Evolutionary conservation across 2,329 filamentous ascomycete genomes (phyloP), one percentile per base, ranked within the genome.

Genomic region (Talaromyces sp.): DNA sequence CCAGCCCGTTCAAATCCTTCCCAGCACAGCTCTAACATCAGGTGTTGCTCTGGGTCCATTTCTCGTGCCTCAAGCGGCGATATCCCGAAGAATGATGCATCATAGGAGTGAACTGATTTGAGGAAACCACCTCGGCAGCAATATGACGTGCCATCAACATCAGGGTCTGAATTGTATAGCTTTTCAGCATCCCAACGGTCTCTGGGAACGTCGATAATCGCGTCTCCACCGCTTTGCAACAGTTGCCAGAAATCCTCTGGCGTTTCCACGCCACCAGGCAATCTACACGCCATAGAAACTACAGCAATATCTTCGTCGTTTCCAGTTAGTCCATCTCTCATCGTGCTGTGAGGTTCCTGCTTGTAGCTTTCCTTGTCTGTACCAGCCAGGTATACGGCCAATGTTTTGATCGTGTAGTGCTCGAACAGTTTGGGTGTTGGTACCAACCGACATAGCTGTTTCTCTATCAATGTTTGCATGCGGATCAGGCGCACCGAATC

Each of bases 11-110:
- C 69, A 0, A 73, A 61, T 4, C 47, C 47, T 56, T 74, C 69
- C 55, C 65, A 72, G 9, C 59, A 57, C 7, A 68, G 65, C 57
- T 72, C 69, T 3, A 74, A 65, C 4, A 72, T 34, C 16, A 65
- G 64, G 1, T 69, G 61, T 50, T 72, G 69, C 28, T 68, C 64
- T 0, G 71, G 71, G 52, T 73, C 71, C 64, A 72, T 63, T 27
- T 30, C 59, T 44, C 54, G 52, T 10, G 66, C 68, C 57, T 69
- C 68, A 3, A 61, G 44, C n/a, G 60, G 55, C 16, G 61, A 65
- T 14, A 71, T 70, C 23, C 59, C 61, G 42, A 73, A 73, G 44
- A 71, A 68, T 0, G 34, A 28, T 27, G 56, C 57, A 50, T 73
- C 71, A n/a, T 72, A 71, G 1, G 58, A 47, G 3, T 56, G 28